Evolutionary conservation across 495 filamentous ascomycete species (phyloP).

Genomic region (Aspergillus saccharolyticus): DNA sequence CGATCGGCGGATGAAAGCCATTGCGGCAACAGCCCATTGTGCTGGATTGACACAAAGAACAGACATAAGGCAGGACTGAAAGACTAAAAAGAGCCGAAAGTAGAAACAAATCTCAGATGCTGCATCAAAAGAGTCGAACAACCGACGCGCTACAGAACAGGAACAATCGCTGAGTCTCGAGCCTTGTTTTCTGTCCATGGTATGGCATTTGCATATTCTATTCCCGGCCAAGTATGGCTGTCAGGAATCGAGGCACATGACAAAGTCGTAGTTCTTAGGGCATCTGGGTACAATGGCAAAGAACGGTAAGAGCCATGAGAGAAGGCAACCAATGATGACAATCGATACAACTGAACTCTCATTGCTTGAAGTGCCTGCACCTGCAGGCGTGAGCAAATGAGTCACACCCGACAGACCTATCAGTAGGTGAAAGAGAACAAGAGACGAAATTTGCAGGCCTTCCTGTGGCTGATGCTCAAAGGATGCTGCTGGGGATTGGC

Average conservation of each 20-base stretch:
- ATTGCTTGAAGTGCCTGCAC: background rate
- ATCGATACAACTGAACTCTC: slow-evolving; percentile 12
- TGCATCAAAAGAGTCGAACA: too few species aligned
- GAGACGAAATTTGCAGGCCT: background rate
- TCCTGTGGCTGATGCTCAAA: background rate
- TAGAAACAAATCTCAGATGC: too few species aligned
- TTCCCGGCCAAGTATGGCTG: background rate
- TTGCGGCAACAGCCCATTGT: background rate
- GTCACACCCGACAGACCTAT: background rate
- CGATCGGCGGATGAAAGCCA: background rate
- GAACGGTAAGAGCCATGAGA: too few species aligned
- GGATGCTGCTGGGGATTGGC: background rate
- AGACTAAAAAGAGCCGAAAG: too few species aligned
- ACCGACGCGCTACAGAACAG: too few species aligned
- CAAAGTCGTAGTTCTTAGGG: background rate
- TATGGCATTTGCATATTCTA: background rate
- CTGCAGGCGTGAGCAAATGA: background rate
- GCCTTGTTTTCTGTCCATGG: background rate
- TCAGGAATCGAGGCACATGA: background rate
- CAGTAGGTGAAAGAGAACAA: background rate
- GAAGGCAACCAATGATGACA: background rate
- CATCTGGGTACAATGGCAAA: background rate
- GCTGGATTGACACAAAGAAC: background rate
- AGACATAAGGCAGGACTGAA: too few species aligned
- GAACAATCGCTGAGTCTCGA: background rate